These are phyloP conservation scores for Eucalyptus viminalis DNA, from an alignment of 345 rosid species.

Conservation along the genomic window DNA sequence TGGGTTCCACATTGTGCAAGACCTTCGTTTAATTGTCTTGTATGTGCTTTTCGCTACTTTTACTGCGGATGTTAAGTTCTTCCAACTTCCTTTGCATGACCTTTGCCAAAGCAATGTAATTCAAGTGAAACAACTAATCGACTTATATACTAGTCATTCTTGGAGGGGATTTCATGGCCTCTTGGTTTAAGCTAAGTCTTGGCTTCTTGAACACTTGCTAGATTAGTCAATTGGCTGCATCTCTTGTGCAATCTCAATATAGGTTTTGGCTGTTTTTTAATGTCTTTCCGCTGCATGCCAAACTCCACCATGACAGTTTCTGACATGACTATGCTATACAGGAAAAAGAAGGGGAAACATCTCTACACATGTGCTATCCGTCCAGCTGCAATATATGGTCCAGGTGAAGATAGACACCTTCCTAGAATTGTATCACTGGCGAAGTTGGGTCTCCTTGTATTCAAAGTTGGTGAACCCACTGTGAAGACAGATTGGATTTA, in stretches of 20 bases:
- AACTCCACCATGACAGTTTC: not conserved
- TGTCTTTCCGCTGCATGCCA: not conserved
- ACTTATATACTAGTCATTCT: not conserved
- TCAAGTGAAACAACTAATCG: not conserved
- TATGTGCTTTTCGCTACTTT: not conserved
- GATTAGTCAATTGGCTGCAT: not conserved
- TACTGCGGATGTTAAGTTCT: not conserved
- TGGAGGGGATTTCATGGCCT: not conserved
- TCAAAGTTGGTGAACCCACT: slow-evolving; percentile 53
- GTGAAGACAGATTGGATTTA: slow-evolving; percentile 88
- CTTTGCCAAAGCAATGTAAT: not conserved
- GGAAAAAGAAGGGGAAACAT: slow-evolving; percentile 40
- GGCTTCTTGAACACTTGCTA: not conserved
- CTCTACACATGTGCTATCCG: slow-evolving; percentile 78
- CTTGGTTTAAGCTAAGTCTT: not conserved
- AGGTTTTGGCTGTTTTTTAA: not conserved
- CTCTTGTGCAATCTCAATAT: not conserved
- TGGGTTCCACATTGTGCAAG: not conserved
- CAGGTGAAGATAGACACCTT: slow-evolving; percentile 87
- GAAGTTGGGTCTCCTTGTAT: slow-evolving; percentile 52
- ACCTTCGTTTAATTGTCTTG: not conserved
- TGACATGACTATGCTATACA: slow-evolving; percentile 1
- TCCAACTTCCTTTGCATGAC: not conserved
- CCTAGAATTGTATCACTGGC: slow-evolving; percentile 73
- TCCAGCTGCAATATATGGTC: slow-evolving; percentile 94